Evolutionary conservation across 768 basidiomycete genomes (phyloP).

Genomic region (Coprinellus micaceus): DNA sequence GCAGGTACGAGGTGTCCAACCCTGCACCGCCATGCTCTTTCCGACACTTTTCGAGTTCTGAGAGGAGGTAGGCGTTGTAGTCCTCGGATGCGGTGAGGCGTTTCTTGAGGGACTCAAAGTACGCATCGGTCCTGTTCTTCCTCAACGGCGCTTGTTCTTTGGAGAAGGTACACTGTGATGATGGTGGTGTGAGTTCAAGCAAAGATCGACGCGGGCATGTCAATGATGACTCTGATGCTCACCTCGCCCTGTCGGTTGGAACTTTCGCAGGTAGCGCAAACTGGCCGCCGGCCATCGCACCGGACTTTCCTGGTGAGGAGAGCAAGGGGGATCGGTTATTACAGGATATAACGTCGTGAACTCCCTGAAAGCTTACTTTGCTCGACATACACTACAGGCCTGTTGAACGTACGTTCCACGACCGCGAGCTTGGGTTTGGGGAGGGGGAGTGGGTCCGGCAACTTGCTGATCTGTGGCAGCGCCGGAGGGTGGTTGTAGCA

Average conservation of each 20-base stretch:
- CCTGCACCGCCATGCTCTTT: slow-evolving; percentile 30
- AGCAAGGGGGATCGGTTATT: too few species aligned
- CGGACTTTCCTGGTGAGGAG: slow-evolving; percentile 36
- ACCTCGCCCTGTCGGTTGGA: slow-evolving; percentile 40
- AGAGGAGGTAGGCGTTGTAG: slow-evolving; percentile 40
- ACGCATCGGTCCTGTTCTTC: slow-evolving; percentile 41
- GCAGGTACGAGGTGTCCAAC: neutral
- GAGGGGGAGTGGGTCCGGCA: neutral
- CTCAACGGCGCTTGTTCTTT: slow-evolving; percentile 33
- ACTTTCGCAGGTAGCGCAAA: slow-evolving; percentile 37
- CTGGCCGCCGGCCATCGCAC: slow-evolving; percentile 43
- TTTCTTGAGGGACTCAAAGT: slow-evolving; percentile 43
- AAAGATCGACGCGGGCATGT: neutral
- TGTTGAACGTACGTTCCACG: slow-evolving; percentile 34
- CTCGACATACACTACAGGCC: slow-evolving; percentile 37
- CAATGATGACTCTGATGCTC: slow-evolving; percentile 5
- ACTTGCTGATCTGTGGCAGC: neutral
- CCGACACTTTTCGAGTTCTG: slow-evolving; percentile 38
- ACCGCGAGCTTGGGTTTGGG: slow-evolving; percentile 21
- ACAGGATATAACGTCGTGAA: slow-evolving; percentile 1
- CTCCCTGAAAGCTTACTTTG: slow-evolving; percentile 29
- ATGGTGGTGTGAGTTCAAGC: neutral
- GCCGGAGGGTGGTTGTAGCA: neutral
- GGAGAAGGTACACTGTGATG: slow-evolving; percentile 40
- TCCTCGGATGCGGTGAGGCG: slow-evolving; percentile 35